phyloP scores from a whole-genome alignment of 2,329 filamentous ascomycete species.

The Biscogniauxia mediterranea region DNA sequence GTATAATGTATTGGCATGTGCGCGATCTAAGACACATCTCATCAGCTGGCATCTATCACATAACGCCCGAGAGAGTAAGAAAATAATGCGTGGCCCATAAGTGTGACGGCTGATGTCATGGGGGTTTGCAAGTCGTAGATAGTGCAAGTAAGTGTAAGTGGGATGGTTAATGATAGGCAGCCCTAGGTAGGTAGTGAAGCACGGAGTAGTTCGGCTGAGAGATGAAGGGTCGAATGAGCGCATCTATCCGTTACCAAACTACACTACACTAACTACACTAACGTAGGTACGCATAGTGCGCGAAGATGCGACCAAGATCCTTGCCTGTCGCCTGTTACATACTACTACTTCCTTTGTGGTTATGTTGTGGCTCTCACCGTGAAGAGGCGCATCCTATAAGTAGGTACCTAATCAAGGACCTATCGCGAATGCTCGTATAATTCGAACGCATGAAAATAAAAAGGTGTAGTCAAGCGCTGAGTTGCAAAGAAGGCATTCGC shows the following conservation, averaged over 20 bases:
- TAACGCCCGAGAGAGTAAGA: background rate
- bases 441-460: background rate
- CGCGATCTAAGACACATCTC: background rate
- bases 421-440: background rate
- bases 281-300: too few species aligned
- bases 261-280: background rate
- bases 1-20: background rate
- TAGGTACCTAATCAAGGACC: background rate
- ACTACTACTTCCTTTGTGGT: background rate
- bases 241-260: background rate
- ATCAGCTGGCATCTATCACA: background rate
- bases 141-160: too few species aligned
- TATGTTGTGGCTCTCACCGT: too few species aligned
- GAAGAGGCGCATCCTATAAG: background rate
- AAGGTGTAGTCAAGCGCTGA: background rate
- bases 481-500: background rate
- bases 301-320: background rate
- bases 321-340: too few species aligned
- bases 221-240: background rate
- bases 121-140: conserved; percentile 6
- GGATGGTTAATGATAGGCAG: too few species aligned
- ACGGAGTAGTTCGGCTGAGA: background rate
- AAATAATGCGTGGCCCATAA: conserved; percentile 5
- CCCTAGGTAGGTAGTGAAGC: too few species aligned
- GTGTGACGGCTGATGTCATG: conserved; percentile 19